Evolutionary conservation across 306 rosid genomes (phyloP).

Genomic region (Prunus campanulata): DNA sequence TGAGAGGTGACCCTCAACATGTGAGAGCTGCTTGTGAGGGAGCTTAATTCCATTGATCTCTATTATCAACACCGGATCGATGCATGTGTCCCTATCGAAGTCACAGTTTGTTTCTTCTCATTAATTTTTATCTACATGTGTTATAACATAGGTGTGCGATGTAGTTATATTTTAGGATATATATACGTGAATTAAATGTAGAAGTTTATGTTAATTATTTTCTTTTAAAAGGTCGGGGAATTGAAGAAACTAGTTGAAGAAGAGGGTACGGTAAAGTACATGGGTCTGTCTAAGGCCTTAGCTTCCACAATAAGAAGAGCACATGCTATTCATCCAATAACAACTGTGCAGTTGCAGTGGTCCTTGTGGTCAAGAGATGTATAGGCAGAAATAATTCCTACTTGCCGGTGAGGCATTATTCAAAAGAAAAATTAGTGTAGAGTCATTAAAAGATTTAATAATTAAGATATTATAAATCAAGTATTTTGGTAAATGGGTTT

Average conservation of each 20-base stretch:
- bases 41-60: constrained; percentile 66
- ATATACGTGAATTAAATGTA: too few relatives aligned
- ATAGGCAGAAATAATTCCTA: constrained; percentile 59
- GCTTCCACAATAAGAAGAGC: constrained; percentile 75
- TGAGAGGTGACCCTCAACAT: constrained; percentile 52
- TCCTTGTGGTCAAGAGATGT: constrained; percentile 69
- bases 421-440: too few relatives aligned
- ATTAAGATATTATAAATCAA: too few relatives aligned
- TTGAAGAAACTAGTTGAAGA: constrained; percentile 63
- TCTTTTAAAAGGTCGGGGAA: constrained; percentile 54
- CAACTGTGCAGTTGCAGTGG: constrained; percentile 75
- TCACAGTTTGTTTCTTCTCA: constrained; percentile 41
- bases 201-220: too few relatives aligned
- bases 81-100: constrained; percentile 64
- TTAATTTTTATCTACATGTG: too few relatives aligned
- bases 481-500: too few relatives aligned
- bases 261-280: constrained; percentile 54
- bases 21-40: constrained; percentile 64
- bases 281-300: constrained; percentile 67
- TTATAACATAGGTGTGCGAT: too few relatives aligned
- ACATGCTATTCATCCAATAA: constrained; percentile 70
- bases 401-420: constrained; percentile 47
- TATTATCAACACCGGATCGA: constrained; percentile 72
- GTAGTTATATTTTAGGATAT: too few relatives aligned
- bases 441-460: too few relatives aligned